These are phyloP conservation scores for Naematelia aurantialba DNA, from an alignment of 768 basidiomycete genomes.

Conservation along the genomic window DNA sequence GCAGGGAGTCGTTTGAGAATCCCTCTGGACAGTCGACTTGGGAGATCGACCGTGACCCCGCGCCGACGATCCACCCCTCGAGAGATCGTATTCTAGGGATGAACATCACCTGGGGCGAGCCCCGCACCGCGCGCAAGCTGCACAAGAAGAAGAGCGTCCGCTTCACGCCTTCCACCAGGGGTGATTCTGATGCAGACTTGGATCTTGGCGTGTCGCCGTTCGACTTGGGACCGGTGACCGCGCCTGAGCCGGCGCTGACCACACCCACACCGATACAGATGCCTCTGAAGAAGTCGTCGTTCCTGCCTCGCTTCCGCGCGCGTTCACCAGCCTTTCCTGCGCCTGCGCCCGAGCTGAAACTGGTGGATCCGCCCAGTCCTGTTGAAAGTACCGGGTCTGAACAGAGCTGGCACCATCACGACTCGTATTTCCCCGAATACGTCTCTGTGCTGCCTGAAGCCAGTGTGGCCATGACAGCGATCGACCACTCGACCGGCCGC, in stretches of 20 bases:
- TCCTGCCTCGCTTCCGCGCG: neutral
- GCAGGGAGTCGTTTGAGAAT: too few relatives aligned
- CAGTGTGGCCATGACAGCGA: neutral
- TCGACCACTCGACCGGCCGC: neutral
- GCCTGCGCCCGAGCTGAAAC: slow-evolving; percentile 1
- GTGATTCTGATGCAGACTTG: slow-evolving; percentile 6
- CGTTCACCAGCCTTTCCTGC: neutral
- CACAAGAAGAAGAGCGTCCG: slow-evolving; percentile 15
- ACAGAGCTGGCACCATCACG: slow-evolving; percentile 34
- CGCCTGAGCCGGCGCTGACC: neutral
- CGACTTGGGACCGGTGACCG: neutral
- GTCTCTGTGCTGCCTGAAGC: slow-evolving; percentile 11
- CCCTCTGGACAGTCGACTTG: too few relatives aligned
- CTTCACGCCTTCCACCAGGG: slow-evolving; percentile 15
- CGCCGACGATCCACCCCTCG: neutral
- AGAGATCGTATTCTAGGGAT: slow-evolving; percentile 3
- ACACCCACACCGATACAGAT: neutral
- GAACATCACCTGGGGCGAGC: slow-evolving; percentile 27
- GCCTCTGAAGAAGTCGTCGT: neutral
- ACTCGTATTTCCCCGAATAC: slow-evolving; percentile 39
- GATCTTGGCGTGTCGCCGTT: neutral
- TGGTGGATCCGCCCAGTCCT: slow-evolving; percentile 1
- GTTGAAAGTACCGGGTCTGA: slow-evolving; percentile 2
- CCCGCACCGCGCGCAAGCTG: slow-evolving; percentile 11
- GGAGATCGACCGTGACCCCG: neutral